Conservation (phyloP, 2,329 filamentous ascomycete genomes). For the Ceratocystis huliohia region DNA sequence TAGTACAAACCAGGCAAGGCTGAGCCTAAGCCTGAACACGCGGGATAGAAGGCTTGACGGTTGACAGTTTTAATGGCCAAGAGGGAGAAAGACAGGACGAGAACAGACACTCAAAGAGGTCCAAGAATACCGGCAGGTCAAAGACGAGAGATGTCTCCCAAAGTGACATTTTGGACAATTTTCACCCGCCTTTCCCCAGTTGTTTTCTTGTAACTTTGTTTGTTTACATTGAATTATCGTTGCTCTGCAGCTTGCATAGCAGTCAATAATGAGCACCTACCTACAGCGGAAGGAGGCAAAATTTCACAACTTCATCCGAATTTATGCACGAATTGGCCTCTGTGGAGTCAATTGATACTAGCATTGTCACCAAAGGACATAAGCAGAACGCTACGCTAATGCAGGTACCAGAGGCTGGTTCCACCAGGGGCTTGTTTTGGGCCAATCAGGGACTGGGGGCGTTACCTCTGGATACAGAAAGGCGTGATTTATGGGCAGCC, state of each 20-base stretch:
- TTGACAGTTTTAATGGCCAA: not conserved
- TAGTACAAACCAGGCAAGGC: not conserved
- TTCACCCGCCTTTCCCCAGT: not conserved
- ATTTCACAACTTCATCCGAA: constrained; percentile 1
- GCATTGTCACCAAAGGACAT: not conserved
- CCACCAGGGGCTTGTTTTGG: not conserved
- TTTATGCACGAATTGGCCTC: constrained; percentile 6
- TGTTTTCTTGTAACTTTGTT: not conserved
- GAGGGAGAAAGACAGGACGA: not conserved
- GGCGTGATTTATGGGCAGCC: not conserved
- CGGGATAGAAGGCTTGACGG: not conserved
- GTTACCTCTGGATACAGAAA: not conserved
- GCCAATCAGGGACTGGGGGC: constrained; percentile 5
- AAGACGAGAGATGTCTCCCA: not conserved
- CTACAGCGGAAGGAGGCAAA: not conserved
- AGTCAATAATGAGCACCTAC: not conserved
- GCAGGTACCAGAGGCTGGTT: constrained; percentile 14
- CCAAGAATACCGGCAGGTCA: not conserved
- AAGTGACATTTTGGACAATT: not conserved
- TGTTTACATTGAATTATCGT: not conserved
- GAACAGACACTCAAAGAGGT: not conserved
- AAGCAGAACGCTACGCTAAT: constrained; percentile 11
- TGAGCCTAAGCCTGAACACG: not conserved
- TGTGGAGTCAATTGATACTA: not conserved
- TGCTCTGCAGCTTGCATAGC: not conserved